phyloP scores from a whole-genome alignment of 192 early-diverging fungal species.

The Funneliformis mosseae region DNA sequence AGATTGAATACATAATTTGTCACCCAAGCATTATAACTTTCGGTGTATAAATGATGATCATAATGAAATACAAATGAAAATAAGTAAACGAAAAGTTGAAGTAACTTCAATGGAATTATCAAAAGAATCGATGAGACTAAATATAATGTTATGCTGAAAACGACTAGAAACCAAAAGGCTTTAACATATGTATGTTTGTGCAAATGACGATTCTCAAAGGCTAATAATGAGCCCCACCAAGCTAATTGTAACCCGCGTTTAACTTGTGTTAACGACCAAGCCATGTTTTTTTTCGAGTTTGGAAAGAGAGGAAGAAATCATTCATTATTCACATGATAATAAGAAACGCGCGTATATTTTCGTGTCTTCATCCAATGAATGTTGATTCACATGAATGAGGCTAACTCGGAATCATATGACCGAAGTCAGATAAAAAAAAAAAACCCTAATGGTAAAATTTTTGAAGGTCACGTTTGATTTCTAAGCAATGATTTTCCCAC shows the following conservation, averaged over 20 bases:
- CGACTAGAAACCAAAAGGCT: background rate
- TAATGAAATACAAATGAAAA: slow-evolving; percentile 3
- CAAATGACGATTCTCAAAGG: slow-evolving; percentile 33
- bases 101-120: slow-evolving; percentile 17
- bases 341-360: no score
- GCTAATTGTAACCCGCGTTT: slow-evolving; percentile 21
- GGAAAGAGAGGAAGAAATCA: background rate
- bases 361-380: no score
- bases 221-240: slow-evolving; percentile 15
- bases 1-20: slow-evolving; percentile 31
- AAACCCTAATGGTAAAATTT: no score
- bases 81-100: slow-evolving; percentile 18
- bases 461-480: no score
- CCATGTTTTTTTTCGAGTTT: background rate
- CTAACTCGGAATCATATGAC: no score
- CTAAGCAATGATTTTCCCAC: no score
- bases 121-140: background rate
- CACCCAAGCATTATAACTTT: background rate
- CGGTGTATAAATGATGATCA: background rate
- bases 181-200: slow-evolving; percentile 26
- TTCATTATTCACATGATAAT: no score
- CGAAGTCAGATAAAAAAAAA: no score
- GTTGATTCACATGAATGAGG: no score
- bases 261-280: slow-evolving; percentile 26
- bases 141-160: slow-evolving; percentile 10